phyloP scores from a whole-genome alignment of 176 grass and related monocot species.

The Oryza australiensis region DNA sequence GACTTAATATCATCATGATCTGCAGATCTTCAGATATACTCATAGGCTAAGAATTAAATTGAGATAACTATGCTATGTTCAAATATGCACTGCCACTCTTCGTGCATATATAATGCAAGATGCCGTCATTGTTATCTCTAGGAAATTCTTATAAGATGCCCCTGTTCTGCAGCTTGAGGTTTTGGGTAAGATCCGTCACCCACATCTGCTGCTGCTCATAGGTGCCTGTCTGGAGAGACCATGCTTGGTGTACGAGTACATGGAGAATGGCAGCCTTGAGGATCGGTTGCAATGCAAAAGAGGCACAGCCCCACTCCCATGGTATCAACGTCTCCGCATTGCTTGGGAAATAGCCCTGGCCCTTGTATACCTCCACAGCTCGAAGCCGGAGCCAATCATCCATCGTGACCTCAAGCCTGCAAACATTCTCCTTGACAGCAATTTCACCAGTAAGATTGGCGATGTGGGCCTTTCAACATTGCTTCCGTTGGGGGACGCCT shows the following conservation, averaged over 20 bases:
- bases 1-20: background rate
- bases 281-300: slow-evolving; percentile 68
- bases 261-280: slow-evolving; percentile 94
- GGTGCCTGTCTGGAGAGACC: slow-evolving; percentile 78
- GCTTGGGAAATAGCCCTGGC: slow-evolving; percentile 64
- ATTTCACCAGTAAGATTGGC: slow-evolving; percentile 81
- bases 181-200: slow-evolving; percentile 71
- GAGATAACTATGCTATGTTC: background rate
- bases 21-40: background rate
- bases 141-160: slow-evolving; percentile 9
- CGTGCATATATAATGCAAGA: background rate
- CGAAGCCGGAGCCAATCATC: slow-evolving; percentile 76
- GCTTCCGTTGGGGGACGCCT: slow-evolving; percentile 40
- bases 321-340: slow-evolving; percentile 67
- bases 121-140: slow-evolving; percentile 5
- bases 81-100: background rate
- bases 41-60: background rate
- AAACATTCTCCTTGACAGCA: slow-evolving; percentile 76
- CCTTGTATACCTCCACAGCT: slow-evolving; percentile 65
- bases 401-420: slow-evolving; percentile 95
- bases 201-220: slow-evolving; percentile 70
- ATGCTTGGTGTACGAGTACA: slow-evolving; percentile 93
- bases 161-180: slow-evolving; percentile 69
- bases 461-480: slow-evolving; percentile 81
- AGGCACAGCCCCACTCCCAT: slow-evolving; percentile 55